Conservation (phyloP, 2,329 filamentous ascomycete genomes). For the Fusarium nurragi region DNA sequence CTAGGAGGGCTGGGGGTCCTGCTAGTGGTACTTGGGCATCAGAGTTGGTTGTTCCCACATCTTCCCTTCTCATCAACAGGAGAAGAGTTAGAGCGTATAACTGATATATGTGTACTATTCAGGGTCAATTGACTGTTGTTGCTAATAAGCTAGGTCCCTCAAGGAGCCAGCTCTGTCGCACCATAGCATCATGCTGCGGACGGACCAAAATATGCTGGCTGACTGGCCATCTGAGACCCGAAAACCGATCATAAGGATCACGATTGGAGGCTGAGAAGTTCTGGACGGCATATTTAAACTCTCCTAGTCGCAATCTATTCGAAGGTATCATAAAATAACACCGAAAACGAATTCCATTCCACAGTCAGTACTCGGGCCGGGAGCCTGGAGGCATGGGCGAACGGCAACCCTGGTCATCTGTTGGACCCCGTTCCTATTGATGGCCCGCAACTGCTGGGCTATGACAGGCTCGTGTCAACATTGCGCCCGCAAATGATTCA, state of each 20-base stretch:
- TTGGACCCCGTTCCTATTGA: constrained; percentile 30
- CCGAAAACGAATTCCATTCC: constrained; percentile 14
- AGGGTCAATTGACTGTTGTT: background rate
- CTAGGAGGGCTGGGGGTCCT: constrained; percentile 12
- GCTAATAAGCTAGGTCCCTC: background rate
- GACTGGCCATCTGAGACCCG: background rate
- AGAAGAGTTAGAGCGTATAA: constrained; percentile 1
- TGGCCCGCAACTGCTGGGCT: constrained; percentile 26
- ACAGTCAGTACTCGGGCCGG: constrained; percentile 17
- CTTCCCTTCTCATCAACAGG: constrained; percentile 29
- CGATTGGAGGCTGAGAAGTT: background rate
- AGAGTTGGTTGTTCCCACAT: constrained; percentile 38
- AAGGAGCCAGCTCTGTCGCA: background rate
- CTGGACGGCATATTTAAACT: background rate
- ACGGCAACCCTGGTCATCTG: constrained; percentile 22
- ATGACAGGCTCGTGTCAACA: constrained; percentile 37
- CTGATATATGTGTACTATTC: background rate
- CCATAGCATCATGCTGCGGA: background rate
- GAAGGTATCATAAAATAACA: constrained; percentile 15
- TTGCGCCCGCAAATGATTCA: constrained; percentile 46
- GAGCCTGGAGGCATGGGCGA: constrained; percentile 14
- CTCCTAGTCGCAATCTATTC: background rate
- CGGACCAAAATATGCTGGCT: background rate
- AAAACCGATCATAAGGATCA: background rate
- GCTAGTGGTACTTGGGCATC: constrained; percentile 11